A percentile compares a stretch with the other conserved stretches of the same genome.
phyloP scores from a whole-genome alignment of 352 stramenopile species.

The Phytophthora constricta region DNA sequence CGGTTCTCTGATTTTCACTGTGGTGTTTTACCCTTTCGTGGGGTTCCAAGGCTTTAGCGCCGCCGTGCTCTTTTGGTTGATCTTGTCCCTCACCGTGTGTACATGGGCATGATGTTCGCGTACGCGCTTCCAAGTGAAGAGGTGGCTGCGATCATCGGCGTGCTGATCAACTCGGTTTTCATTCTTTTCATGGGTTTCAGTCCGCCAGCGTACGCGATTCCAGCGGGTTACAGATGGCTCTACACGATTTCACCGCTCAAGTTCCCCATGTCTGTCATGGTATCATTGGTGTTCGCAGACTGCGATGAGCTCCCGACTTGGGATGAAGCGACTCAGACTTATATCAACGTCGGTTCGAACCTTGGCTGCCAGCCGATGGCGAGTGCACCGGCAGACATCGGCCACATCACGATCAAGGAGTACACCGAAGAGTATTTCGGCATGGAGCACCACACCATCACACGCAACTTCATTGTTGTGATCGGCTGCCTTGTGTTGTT shows the following conservation, averaged over 20 bases:
- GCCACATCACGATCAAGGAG: conserved; percentile 6
- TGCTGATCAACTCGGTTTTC: conserved; percentile 53
- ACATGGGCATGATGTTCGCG: conserved; percentile 79
- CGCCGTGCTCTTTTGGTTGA: conserved; percentile 34
- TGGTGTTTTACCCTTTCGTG: conserved; percentile 32
- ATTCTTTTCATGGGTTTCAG: conserved; percentile 69
- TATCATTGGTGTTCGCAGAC: conserved; percentile 20
- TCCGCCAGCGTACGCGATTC: conserved; percentile 39
- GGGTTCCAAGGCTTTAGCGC: conserved; percentile 7
- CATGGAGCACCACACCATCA: conserved; percentile 6
- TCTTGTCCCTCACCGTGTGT: conserved; percentile 40
- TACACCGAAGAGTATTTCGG: conserved; percentile 5
- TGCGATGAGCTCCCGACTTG: conserved; percentile 1
- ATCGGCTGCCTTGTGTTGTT: background rate
- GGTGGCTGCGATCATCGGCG: conserved; percentile 46
- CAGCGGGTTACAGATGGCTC: conserved; percentile 41
- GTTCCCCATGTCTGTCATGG: conserved; percentile 42
- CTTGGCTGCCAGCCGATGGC: conserved; percentile 4
- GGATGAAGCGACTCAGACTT: background rate
- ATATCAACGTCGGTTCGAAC: conserved; percentile 22
- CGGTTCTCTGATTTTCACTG: conserved; percentile 36
- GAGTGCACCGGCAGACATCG: background rate
- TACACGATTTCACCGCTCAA: conserved; percentile 35
- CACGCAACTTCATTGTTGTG: conserved; percentile 8
- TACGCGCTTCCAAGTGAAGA: conserved; percentile 52